A percentile compares a stretch with the other conserved stretches of the same genome.
Evolutionary conservation across 148 eudicot species (phyloP).

Genomic region (Fagopyrum tataricum): DNA sequence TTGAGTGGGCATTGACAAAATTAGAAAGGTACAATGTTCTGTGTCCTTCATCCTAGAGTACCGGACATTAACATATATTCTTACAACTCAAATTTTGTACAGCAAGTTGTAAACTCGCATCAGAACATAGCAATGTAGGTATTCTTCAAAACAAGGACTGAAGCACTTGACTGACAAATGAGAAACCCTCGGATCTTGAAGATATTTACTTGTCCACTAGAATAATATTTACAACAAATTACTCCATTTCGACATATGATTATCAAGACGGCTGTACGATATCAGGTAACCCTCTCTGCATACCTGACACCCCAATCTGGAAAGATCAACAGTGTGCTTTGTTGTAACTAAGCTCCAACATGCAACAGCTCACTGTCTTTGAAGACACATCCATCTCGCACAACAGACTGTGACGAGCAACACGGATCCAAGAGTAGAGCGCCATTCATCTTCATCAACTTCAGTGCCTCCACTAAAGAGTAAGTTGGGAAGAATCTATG

Average conservation of each 20-base stretch:
- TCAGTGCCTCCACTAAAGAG: neutral
- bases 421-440: neutral
- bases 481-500: neutral
- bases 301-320: constrained; percentile 9
- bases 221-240: neutral
- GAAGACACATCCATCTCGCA: neutral
- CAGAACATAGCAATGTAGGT: neutral
- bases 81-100: neutral
- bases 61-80: neutral
- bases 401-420: neutral
- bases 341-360: constrained; percentile 1
- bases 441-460: neutral
- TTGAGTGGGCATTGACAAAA: no score
- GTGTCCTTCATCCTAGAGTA: neutral
- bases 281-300: constrained; percentile 12
- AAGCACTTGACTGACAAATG: neutral
- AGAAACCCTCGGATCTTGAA: neutral
- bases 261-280: constrained; percentile 6
- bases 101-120: neutral
- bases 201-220: neutral
- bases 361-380: neutral
- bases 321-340: constrained; percentile 1
- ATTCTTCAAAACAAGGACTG: neutral
- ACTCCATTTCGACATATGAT: neutral
- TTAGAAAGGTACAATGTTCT: neutral